Evolutionary conservation across 345 rosid species (phyloP), one percentile per base, ranked within the genome.

Genomic region (Durio zibethinus): DNA sequence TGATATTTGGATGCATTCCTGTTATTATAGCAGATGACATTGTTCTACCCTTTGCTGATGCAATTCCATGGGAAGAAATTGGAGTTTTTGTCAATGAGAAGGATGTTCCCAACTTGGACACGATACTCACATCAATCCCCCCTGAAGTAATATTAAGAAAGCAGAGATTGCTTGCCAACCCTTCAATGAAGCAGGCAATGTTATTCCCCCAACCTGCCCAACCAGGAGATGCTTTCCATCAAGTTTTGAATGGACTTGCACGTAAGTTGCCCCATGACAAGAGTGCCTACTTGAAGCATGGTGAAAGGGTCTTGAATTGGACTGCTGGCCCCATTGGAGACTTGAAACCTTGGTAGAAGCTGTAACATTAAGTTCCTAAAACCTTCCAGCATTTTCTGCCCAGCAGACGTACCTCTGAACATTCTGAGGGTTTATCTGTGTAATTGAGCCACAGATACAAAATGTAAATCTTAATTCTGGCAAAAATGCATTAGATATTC

Each of bases 1-100:
- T 96, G 84, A 92, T 96, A 76, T 96, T 96, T 9, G 99, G 99
- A 4, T 96, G 98, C 93, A 94, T 96, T 81, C 98, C 99, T n/a
- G 97, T 96, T 57, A 96, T 96, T 79, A 91, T 96, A 85, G 98
- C 97, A 8, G 99, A 96, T 27, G 98, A 96, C 84, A 96, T 96
- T 23, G 98, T 96, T 54, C 81, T 94, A 63, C 99, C 98, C 10
- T 96, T 96, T 78, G 98, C 98, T 0, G 99, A 94, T 78, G 99
- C 99, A 12, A 96, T 96, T 75, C 98, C 99, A 2, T 96, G 98
- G 98, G 98, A 96, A 84, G 97, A 96, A 63, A 96, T 96, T 8
- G 98, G 99, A 14, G 97, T 96, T 65, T 96, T 83, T 73, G 90
- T 96, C 9, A 98, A 88, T n/a, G 99, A 96, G 89, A 86, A 96